Conservation (phyloP, 192 early-diverging fungal species). For the Chytriomyces sp. region DNA sequence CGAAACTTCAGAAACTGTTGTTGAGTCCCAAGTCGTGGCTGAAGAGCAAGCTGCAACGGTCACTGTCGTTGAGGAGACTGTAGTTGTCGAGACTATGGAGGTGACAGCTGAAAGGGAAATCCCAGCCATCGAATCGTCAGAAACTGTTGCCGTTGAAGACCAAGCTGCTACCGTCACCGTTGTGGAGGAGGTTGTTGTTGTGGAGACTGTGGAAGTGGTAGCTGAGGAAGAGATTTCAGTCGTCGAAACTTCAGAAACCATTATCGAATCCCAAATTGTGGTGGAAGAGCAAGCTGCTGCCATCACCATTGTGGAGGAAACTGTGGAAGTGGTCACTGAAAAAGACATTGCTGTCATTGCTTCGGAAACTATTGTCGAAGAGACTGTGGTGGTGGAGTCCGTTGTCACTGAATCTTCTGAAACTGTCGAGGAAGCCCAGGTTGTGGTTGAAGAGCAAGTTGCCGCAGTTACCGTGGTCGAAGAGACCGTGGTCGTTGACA, state of each 20-base stretch:
- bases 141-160: constrained; percentile 17
- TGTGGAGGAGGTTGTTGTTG: neutral
- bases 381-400: neutral
- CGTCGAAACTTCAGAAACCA: neutral
- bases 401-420: neutral
- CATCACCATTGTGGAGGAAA: neutral
- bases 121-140: constrained; percentile 4
- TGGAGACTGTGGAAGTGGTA: constrained; percentile 17
- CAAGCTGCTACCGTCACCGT: neutral
- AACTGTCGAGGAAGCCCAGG: constrained; percentile 8
- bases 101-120: neutral
- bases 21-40: neutral
- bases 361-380: neutral
- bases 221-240: constrained; percentile 13
- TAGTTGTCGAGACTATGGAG: neutral
- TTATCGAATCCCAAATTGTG: neutral
- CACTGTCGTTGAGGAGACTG: constrained; percentile 7
- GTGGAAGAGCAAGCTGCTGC: neutral
- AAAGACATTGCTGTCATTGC: constrained; percentile 3
- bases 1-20: neutral
- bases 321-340: constrained; percentile 8
- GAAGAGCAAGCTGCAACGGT: neutral
- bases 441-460: neutral
- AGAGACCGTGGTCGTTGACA: neutral
- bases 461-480: neutral